phyloP scores from a whole-genome alignment of 2,329 filamentous ascomycete species.

The Alternaria ethzedia region DNA sequence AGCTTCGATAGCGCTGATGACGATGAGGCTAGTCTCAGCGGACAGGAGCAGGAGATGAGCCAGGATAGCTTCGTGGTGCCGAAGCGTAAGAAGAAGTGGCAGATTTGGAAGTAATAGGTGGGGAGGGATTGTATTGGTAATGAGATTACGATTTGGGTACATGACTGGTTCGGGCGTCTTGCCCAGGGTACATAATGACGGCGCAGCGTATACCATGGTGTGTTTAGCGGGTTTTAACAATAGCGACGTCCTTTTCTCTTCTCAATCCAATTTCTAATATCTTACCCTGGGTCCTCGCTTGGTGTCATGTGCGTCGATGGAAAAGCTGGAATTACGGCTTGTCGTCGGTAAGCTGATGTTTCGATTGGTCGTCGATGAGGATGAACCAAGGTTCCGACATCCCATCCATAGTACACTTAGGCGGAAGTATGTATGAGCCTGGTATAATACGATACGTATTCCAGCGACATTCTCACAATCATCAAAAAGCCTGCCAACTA shows the following conservation, averaged over 20 bases:
- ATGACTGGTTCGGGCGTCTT: not conserved
- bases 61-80: constrained; percentile 42
- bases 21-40: constrained; percentile 30
- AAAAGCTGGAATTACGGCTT: not conserved
- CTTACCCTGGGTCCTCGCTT: not conserved
- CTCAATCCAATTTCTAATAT: not conserved
- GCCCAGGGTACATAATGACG: not conserved
- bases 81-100: constrained; percentile 50
- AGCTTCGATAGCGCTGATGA: constrained; percentile 33
- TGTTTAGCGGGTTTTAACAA: not conserved
- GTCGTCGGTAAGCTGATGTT: not conserved
- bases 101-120: constrained; percentile 39
- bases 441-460: not conserved
- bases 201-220: constrained; percentile 4
- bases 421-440: not conserved
- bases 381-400: not conserved
- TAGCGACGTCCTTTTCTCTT: not conserved
- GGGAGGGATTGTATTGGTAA: not conserved
- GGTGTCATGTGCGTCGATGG: not conserved
- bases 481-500: not conserved
- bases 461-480: not conserved
- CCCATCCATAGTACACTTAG: not conserved
- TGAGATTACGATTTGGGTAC: constrained; percentile 7
- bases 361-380: not conserved
- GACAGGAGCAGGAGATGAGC: constrained; percentile 38